Percentiles rank a stretch among this genome's conserved stretches.
Evolutionary conservation across 495 filamentous ascomycete genomes (phyloP).

Genomic region (Penicillium waksmanii): DNA sequence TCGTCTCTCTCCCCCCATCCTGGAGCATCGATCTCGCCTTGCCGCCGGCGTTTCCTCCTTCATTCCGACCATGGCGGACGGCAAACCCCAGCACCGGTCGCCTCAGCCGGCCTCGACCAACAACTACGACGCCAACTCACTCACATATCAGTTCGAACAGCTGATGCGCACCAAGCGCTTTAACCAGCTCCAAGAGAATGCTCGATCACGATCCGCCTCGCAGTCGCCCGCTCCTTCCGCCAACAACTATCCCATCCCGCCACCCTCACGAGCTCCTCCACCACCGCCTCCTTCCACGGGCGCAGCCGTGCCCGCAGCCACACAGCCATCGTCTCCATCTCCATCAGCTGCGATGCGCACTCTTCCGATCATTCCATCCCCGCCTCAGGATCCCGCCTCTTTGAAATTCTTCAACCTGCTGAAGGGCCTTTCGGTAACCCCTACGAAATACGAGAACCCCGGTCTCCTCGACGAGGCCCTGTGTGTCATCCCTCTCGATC

Average conservation of each 20-base stretch:
- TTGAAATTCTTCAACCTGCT: slow-evolving; percentile 85
- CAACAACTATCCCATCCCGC: slow-evolving; percentile 39
- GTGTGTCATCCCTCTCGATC: slow-evolving; percentile 81
- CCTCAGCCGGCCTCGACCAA: slow-evolving; percentile 33
- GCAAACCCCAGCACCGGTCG: slow-evolving; percentile 37
- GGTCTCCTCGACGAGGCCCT: slow-evolving; percentile 94
- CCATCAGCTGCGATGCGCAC: slow-evolving; percentile 52
- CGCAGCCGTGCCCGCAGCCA: slow-evolving; percentile 32
- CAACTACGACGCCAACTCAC: slow-evolving; percentile 49
- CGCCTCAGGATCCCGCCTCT: slow-evolving; percentile 73
- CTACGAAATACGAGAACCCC: slow-evolving; percentile 94
- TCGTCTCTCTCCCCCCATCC: slow-evolving; percentile 18
- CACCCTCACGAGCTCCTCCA: slow-evolving; percentile 46
- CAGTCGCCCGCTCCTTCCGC: slow-evolving; percentile 44
- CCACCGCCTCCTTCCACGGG: slow-evolving; percentile 38
- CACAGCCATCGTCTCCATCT: slow-evolving; percentile 41
- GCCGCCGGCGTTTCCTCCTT: slow-evolving; percentile 30
- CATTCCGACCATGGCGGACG: slow-evolving; percentile 43
- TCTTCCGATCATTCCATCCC: slow-evolving; percentile 78
- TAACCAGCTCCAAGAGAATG: slow-evolving; percentile 68
- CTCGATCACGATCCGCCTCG: slow-evolving; percentile 59
- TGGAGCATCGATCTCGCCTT: slow-evolving; percentile 25
- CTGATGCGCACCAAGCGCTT: slow-evolving; percentile 77
- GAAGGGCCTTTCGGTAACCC: slow-evolving; percentile 77
- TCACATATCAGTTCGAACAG: slow-evolving; percentile 73